Evolutionary conservation across 2,329 filamentous ascomycete species (phyloP).

Genomic region (Alternaria arbusti): DNA sequence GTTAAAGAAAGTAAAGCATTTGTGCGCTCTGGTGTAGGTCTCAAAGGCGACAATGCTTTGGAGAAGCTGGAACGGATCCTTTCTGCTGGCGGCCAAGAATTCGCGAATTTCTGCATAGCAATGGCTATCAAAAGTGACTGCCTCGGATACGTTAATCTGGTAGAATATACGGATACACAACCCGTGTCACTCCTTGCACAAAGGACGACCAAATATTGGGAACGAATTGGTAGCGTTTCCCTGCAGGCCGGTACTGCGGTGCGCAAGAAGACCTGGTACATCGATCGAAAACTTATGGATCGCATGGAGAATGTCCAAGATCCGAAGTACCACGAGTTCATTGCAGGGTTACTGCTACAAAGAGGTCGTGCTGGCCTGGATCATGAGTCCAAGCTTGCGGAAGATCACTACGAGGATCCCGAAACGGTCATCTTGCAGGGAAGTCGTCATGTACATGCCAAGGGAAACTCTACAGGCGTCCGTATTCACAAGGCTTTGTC

Average conservation of each 20-base stretch:
- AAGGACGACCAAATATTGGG: too few relatives aligned
- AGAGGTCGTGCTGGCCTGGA: neutral
- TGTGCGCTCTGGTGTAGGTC: neutral
- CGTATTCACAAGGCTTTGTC: neutral
- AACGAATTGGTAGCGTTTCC: neutral
- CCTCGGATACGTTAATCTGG: too few relatives aligned
- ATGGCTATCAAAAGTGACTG: neutral
- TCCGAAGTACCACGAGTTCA: neutral
- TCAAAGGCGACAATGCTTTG: neutral
- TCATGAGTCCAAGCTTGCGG: neutral
- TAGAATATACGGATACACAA: neutral
- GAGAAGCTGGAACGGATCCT: neutral
- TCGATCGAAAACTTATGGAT: neutral
- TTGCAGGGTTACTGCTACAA: neutral
- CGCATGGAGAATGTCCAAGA: neutral
- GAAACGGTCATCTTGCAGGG: neutral
- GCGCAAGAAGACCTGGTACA: neutral
- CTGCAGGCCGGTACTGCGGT: neutral
- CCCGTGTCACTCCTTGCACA: neutral
- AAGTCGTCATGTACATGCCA: neutral
- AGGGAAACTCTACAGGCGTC: neutral
- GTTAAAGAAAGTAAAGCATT: neutral
- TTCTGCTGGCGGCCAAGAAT: neutral
- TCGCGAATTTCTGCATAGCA: neutral
- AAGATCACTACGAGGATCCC: neutral